Conservation (phyloP, 164 flowering plant species). For the Kingdonia uniflora region DNA sequence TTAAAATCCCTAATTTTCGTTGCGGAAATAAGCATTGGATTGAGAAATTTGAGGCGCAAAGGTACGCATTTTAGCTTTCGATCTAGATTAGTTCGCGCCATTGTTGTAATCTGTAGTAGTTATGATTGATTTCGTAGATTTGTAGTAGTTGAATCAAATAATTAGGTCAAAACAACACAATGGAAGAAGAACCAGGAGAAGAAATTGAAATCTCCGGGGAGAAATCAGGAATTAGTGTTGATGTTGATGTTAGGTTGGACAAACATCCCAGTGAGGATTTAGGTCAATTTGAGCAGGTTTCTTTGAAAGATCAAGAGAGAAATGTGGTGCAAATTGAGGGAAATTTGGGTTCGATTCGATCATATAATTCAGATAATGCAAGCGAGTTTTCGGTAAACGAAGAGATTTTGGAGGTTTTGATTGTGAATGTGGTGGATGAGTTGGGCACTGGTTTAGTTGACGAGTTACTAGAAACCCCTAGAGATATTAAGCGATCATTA, state of each 20-base stretch:
- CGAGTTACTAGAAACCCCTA: no score
- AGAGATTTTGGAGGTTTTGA: slow-evolving; percentile 12
- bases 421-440: slow-evolving; percentile 15
- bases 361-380: slow-evolving; percentile 29
- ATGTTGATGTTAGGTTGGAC: slow-evolving; percentile 13
- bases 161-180: slow-evolving; percentile 11
- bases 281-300: slow-evolving; percentile 73
- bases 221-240: slow-evolving; percentile 10
- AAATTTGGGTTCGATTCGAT: slow-evolving; percentile 16
- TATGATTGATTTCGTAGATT: no score
- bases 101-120: no score
- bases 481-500: slow-evolving; percentile 26
- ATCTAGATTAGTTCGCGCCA: no score
- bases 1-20: no score
- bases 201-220: slow-evolving; percentile 18
- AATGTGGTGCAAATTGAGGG: slow-evolving; percentile 17
- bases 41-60: no score
- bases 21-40: no score
- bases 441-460: slow-evolving; percentile 28
- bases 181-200: slow-evolving; percentile 48
- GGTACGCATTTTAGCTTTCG: no score
- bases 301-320: slow-evolving; percentile 58
- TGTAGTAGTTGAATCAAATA: no score
- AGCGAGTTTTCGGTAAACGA: slow-evolving; percentile 25
- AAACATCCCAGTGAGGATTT: slow-evolving; percentile 28